Evolutionary conservation across 371 early-diverging fungal species (phyloP).

Genomic region (Mucor saturninus): DNA sequence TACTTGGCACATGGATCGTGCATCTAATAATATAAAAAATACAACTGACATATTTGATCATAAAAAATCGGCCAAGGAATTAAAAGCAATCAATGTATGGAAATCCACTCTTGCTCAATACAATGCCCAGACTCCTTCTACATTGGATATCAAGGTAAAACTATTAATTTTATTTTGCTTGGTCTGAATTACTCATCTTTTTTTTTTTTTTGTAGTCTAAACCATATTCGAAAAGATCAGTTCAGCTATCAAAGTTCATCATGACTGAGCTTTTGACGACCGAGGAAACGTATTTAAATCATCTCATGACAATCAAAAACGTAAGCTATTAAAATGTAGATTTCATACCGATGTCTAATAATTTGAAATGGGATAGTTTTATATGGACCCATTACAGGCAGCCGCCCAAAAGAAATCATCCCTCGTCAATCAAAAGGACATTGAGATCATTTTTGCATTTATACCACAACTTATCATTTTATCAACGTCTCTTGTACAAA

Average conservation of each 20-base stretch:
- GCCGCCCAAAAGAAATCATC: constrained; percentile 26
- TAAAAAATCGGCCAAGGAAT: constrained; percentile 22
- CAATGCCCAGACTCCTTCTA: constrained; percentile 15
- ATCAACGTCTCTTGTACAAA: constrained; percentile 27
- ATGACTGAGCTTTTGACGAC: constrained; percentile 39
- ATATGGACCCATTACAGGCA: constrained; percentile 43
- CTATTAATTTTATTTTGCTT: too few relatives aligned
- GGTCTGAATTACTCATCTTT: background rate
- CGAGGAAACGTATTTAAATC: constrained; percentile 41
- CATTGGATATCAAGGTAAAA: constrained; percentile 14
- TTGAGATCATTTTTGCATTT: constrained; percentile 42
- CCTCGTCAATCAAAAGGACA: constrained; percentile 32
- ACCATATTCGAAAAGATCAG: constrained; percentile 22
- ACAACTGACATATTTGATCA: constrained; percentile 16
- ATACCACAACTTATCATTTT: constrained; percentile 36
- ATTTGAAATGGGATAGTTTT: constrained; percentile 22
- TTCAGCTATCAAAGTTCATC: constrained; percentile 38
- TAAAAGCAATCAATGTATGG: constrained; percentile 23
- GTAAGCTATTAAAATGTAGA: constrained; percentile 18
- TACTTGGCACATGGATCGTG: constrained; percentile 22
- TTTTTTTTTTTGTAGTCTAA: constrained; percentile 11
- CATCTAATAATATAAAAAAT: constrained; percentile 12
- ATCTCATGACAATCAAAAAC: constrained; percentile 36
- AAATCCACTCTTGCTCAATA: constrained; percentile 22
- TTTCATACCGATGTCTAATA: background rate